A percentile compares a stretch with the other conserved stretches of the same genome.
phyloP scores from a whole-genome alignment of 2,329 filamentous ascomycete species.

The Hirsutella minnesotensis region DNA sequence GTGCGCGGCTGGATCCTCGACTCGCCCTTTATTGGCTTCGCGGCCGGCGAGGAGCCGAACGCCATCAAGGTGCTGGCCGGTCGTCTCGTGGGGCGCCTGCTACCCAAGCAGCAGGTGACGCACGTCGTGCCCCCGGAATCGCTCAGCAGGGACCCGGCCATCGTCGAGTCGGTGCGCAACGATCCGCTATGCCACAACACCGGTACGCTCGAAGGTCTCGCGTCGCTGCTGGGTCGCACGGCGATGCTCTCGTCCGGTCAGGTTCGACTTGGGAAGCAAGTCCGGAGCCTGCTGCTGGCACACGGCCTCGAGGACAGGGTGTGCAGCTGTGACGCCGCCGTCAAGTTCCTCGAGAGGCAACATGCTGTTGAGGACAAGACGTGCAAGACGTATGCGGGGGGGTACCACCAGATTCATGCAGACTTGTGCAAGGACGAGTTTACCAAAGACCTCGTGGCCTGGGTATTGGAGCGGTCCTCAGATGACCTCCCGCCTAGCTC shows the following conservation, averaged over 20 bases:
- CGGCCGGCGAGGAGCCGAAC: slow-evolving; percentile 51
- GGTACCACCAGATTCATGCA: slow-evolving; percentile 62
- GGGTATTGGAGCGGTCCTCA: slow-evolving; percentile 42
- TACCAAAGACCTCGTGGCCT: slow-evolving; percentile 48
- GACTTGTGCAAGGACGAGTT: slow-evolving; percentile 44
- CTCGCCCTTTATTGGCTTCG: slow-evolving; percentile 67
- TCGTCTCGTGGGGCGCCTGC: slow-evolving; percentile 51
- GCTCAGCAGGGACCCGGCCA: slow-evolving; percentile 54
- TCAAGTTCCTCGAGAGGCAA: slow-evolving; percentile 48
- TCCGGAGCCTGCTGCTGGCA: slow-evolving; percentile 55
- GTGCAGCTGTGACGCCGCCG: slow-evolving; percentile 53
- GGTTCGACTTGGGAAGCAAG: slow-evolving; percentile 36
- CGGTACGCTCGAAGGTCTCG: slow-evolving; percentile 72
- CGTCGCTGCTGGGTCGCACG: slow-evolving; percentile 66
- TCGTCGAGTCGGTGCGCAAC: slow-evolving; percentile 45
- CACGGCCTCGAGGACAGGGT: slow-evolving; percentile 69
- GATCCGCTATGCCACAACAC: slow-evolving; percentile 71
- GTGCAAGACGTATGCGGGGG: slow-evolving; percentile 64
- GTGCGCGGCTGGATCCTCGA: slow-evolving; percentile 67
- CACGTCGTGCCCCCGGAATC: slow-evolving; percentile 52
- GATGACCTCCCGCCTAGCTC: slow-evolving; percentile 2
- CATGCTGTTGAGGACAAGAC: slow-evolving; percentile 52
- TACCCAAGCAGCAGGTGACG: slow-evolving; percentile 56
- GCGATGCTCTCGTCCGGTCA: slow-evolving; percentile 44
- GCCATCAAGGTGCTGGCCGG: slow-evolving; percentile 52